Percentiles rank a stretch among this genome's conserved stretches.
Conservation (phyloP, 1,139 yeast species). For the Candida albicans region DNA sequence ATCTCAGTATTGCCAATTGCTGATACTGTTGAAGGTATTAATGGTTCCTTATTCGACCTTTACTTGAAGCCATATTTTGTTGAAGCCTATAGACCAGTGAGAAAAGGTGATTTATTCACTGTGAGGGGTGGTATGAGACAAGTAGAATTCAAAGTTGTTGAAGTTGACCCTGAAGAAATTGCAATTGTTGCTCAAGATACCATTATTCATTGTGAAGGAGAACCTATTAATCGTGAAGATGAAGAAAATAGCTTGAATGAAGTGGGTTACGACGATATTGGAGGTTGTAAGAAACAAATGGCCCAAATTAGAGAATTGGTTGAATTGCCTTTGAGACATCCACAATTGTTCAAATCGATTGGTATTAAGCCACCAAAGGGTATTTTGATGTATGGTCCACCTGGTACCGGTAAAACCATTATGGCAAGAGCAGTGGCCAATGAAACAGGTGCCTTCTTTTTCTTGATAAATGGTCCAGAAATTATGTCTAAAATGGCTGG, state of each 20-base stretch:
- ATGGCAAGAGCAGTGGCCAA: slow-evolving; percentile 99
- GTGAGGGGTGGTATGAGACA: slow-evolving; percentile 99
- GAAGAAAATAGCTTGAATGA: slow-evolving; percentile 95
- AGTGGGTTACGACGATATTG: slow-evolving; percentile 98
- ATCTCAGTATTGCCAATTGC: slow-evolving; percentile 97
- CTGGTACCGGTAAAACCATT: slow-evolving; percentile 98
- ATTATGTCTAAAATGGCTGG: slow-evolving; percentile 99
- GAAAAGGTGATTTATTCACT: slow-evolving; percentile 94
- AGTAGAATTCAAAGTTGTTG: slow-evolving; percentile 97
- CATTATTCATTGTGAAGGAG: slow-evolving; percentile 97
- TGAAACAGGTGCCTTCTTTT: slow-evolving; percentile 98
- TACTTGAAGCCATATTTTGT: slow-evolving; percentile 97
- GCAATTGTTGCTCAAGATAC: slow-evolving; percentile 99
- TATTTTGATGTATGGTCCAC: slow-evolving; percentile 96
- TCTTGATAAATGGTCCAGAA: slow-evolving; percentile 98
- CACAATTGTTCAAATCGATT: slow-evolving; percentile 92
- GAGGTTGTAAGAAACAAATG: slow-evolving; percentile 98
- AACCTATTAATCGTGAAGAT: slow-evolving; percentile 97
- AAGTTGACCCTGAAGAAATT: slow-evolving; percentile 94
- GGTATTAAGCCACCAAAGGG: slow-evolving; percentile 99
- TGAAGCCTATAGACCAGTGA: slow-evolving; percentile 97
- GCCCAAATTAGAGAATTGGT: slow-evolving; percentile 97
- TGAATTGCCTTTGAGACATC: slow-evolving; percentile 94
- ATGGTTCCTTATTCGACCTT: slow-evolving; percentile 96
- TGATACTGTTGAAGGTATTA: slow-evolving; percentile 96